Evolutionary conservation across 352 stramenopile genomes (phyloP).

Genomic region (Phytophthora lateralis): DNA sequence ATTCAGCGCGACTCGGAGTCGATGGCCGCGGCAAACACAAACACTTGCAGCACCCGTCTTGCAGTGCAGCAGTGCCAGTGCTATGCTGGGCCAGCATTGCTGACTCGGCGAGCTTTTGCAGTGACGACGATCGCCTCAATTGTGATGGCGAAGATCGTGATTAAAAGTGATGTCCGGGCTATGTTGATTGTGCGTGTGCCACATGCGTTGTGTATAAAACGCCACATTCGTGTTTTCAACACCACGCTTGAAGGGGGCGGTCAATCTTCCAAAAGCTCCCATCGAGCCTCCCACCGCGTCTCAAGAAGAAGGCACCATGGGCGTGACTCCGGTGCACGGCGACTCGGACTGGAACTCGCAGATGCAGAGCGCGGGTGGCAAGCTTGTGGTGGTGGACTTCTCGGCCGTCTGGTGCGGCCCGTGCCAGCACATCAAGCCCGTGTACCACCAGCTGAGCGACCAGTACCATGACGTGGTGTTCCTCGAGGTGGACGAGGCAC

Average conservation of each 20-base stretch:
- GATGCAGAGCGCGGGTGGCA: slow-evolving; percentile 74
- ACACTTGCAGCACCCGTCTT: neutral
- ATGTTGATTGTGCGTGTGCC: too few species aligned
- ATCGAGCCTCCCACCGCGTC: too few species aligned
- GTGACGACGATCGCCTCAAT: too few species aligned
- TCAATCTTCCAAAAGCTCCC: too few species aligned
- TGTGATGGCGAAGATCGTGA: too few species aligned
- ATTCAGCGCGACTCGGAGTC: slow-evolving; percentile 5
- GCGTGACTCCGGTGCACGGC: slow-evolving; percentile 71
- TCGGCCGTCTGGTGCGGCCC: slow-evolving; percentile 86
- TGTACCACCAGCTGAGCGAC: slow-evolving; percentile 78
- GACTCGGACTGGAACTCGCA: slow-evolving; percentile 84
- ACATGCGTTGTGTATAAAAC: too few species aligned
- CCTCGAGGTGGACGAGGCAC: slow-evolving; percentile 82
- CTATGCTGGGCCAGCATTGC: too few species aligned
- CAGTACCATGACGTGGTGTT: slow-evolving; percentile 91
- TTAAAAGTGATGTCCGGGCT: too few species aligned
- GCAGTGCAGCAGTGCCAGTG: neutral
- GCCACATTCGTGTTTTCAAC: neutral
- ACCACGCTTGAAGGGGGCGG: slow-evolving; percentile 8
- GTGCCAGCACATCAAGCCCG: slow-evolving; percentile 89
- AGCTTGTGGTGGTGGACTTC: slow-evolving; percentile 91
- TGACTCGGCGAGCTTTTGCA: too few species aligned
- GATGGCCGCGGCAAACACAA: neutral
- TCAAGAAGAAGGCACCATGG: slow-evolving; percentile 77